Percentiles rank a stretch among this genome's conserved stretches.
These are phyloP conservation scores for Russula brevipes DNA, from an alignment of 768 basidiomycete species.

Conservation along the genomic window DNA sequence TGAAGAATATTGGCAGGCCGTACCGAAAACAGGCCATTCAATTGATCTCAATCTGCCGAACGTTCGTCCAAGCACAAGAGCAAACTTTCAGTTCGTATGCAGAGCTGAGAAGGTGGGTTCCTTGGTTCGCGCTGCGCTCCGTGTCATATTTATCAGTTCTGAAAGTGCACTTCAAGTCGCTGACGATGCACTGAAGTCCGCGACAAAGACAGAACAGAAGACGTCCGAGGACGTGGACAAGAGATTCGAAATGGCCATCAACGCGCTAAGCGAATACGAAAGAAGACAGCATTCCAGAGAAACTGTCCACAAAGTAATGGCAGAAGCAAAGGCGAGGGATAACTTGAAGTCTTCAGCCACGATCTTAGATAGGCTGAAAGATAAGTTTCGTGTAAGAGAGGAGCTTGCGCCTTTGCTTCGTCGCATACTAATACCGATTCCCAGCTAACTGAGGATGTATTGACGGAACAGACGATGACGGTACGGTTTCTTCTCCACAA, in stretches of 20 bases:
- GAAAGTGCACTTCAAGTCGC: background rate
- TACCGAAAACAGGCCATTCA: slow-evolving; percentile 4
- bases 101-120: background rate
- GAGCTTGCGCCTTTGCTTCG: no score
- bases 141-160: no score
- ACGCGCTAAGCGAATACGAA: background rate
- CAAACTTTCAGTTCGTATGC: background rate
- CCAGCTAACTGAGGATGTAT: background rate
- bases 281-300: background rate
- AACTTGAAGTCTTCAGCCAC: background rate
- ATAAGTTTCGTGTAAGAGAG: background rate
- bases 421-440: background rate
- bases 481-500: background rate
- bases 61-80: background rate
- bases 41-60: slow-evolving; percentile 4
- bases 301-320: background rate
- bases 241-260: background rate
- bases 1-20: slow-evolving; percentile 8
- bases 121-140: no score
- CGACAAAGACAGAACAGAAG: background rate
- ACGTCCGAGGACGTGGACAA: background rate
- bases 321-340: background rate
- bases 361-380: background rate
- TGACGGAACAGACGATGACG: background rate
- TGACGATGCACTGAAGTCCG: slow-evolving; percentile 2